Conservation (phyloP, 805 yeast genomes). For the Metschnikowia continentalis region DNA sequence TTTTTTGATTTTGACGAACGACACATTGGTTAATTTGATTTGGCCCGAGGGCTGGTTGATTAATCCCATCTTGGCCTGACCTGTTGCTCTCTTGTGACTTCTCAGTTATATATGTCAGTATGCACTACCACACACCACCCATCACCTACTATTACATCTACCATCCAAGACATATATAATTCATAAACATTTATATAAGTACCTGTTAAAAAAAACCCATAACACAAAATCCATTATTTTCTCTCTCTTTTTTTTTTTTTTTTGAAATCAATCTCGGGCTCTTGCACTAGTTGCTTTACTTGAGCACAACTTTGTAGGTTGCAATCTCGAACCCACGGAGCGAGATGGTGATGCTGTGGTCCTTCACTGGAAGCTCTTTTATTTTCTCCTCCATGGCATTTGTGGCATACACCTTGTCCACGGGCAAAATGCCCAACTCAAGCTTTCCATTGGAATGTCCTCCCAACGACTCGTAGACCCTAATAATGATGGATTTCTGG, state of each 20-base stretch:
- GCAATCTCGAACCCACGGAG: constrained; percentile 80
- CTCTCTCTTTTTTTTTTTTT: not conserved
- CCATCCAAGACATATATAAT: no score
- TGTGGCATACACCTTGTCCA: constrained; percentile 49
- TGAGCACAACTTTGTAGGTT: constrained; percentile 48
- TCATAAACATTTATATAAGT: no score
- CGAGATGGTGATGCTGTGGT: constrained; percentile 36
- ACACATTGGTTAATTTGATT: constrained; percentile 89
- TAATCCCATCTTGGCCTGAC: constrained; percentile 27
- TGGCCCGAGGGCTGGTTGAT: constrained; percentile 88
- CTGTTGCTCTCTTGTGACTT: not conserved
- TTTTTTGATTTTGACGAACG: constrained; percentile 84
- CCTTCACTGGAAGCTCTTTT: constrained; percentile 35
- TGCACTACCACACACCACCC: not conserved
- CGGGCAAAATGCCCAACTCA: constrained; percentile 37
- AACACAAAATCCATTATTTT: not conserved
- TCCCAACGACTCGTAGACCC: constrained; percentile 87
- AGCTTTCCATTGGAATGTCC: constrained; percentile 61
- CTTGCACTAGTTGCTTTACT: constrained; percentile 1
- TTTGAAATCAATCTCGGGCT: not conserved
- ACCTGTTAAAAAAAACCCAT: no score
- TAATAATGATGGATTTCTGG: constrained; percentile 48
- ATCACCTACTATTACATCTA: no score
- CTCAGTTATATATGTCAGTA: not conserved
- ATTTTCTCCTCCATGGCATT: constrained; percentile 55